phyloP scores from a whole-genome alignment of 306 rosid genomes.

The Morella rubra region DNA sequence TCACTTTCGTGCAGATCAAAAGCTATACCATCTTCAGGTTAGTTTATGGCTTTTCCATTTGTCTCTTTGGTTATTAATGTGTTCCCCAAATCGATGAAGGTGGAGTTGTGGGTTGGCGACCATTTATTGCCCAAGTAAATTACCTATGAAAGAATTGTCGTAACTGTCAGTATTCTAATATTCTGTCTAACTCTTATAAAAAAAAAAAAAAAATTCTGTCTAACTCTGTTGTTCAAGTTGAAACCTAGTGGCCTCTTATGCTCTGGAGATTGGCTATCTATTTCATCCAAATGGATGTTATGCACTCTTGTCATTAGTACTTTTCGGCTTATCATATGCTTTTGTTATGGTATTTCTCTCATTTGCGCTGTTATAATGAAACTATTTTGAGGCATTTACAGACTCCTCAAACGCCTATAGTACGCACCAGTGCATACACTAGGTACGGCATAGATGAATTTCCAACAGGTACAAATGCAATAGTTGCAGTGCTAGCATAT shows the following conservation, averaged over 20 bases:
- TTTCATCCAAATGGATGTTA: background rate
- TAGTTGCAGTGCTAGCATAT: constrained; percentile 92
- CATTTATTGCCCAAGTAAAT: background rate
- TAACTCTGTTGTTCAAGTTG: background rate
- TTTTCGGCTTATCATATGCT: constrained; percentile 3
- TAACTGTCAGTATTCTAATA: background rate
- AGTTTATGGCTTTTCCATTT: constrained; percentile 20
- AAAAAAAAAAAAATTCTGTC: no score
- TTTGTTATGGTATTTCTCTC: constrained; percentile 12
- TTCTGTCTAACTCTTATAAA: background rate
- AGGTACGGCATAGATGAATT: constrained; percentile 73
- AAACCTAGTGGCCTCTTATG: background rate
- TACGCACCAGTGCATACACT: constrained; percentile 72
- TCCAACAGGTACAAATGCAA: constrained; percentile 94
- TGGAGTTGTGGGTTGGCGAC: no score
- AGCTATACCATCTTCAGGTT: constrained; percentile 94
- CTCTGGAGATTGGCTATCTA: background rate
- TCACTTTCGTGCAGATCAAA: constrained; percentile 85
- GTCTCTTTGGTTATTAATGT: background rate
- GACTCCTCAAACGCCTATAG: constrained; percentile 94
- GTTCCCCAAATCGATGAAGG: background rate
- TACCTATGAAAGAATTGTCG: background rate
- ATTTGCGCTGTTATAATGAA: background rate
- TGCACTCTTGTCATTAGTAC: background rate
- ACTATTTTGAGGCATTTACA: constrained; percentile 43